Percentiles rank a stretch among this genome's conserved stretches.
These are phyloP conservation scores for Aureobasidium sp. DNA, from an alignment of 2,329 filamentous ascomycete species.

Conservation along the genomic window DNA sequence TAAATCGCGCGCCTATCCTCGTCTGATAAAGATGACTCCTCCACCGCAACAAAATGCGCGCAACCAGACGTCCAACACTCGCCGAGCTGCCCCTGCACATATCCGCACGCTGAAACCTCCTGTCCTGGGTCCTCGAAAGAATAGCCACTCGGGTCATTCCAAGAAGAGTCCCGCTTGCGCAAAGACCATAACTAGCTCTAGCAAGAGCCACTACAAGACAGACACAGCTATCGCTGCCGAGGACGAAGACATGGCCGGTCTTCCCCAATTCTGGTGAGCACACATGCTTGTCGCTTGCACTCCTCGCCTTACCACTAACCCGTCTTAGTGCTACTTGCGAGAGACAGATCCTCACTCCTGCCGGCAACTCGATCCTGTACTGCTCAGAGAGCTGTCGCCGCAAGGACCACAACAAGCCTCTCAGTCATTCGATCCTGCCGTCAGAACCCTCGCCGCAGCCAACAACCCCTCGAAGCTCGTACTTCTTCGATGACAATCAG, in stretches of 20 bases:
- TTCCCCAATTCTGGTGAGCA: constrained; percentile 47
- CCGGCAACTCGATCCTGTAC: constrained; percentile 52
- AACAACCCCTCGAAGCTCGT: constrained; percentile 14
- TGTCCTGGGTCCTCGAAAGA: neutral
- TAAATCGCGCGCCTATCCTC: neutral
- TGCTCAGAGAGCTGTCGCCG: constrained; percentile 54
- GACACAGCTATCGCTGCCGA: constrained; percentile 30
- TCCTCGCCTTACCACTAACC: neutral
- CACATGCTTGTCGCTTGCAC: neutral
- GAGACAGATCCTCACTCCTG: constrained; percentile 55
- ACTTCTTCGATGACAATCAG: constrained; percentile 31
- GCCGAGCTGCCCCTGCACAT: neutral
- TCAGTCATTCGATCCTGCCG: constrained; percentile 24
- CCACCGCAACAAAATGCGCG: constrained; percentile 12
- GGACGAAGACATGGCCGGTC: constrained; percentile 46
- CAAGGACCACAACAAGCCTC: constrained; percentile 36
- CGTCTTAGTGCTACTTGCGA: constrained; percentile 53
- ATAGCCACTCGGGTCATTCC: neutral
- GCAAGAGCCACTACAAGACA: constrained; percentile 19
- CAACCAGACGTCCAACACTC: neutral
- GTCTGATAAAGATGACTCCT: constrained; percentile 9
- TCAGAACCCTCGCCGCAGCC: constrained; percentile 21
- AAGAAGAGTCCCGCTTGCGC: constrained; percentile 7
- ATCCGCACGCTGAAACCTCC: neutral
- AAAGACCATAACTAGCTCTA: constrained; percentile 8